phyloP scores from a whole-genome alignment of 148 eudicot species.

The Silene conica region DNA sequence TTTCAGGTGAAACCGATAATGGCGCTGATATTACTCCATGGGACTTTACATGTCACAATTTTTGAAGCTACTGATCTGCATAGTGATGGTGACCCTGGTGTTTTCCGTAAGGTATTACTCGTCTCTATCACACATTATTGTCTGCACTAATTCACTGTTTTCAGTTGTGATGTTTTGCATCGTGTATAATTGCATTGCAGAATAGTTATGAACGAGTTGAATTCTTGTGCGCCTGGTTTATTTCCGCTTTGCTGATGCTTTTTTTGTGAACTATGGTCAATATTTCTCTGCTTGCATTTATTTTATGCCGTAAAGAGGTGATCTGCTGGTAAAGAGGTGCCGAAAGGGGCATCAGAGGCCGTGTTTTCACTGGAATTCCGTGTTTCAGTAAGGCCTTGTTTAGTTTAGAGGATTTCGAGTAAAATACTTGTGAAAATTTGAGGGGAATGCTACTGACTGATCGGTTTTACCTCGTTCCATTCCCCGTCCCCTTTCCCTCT shows the following conservation, averaged over 20 bases:
- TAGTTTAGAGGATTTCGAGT: too few species aligned
- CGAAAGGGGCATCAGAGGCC: too few species aligned
- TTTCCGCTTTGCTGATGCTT: background rate
- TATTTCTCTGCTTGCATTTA: background rate
- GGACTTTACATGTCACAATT: slow-evolving; percentile 74
- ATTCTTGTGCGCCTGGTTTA: background rate
- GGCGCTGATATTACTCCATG: slow-evolving; percentile 73
- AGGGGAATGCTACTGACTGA: too few species aligned
- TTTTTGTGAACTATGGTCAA: background rate
- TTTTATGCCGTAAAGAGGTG: too few species aligned
- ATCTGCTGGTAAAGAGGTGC: too few species aligned
- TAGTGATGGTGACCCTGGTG: slow-evolving; percentile 31
- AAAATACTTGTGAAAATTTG: too few species aligned
- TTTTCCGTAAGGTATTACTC: slow-evolving; percentile 56
- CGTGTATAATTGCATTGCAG: background rate
- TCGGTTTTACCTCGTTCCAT: too few species aligned
- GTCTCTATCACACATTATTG: background rate
- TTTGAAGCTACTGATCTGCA: slow-evolving; percentile 58
- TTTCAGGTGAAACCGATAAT: slow-evolving; percentile 26
- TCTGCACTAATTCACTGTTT: background rate
- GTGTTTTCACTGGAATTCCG: too few species aligned
- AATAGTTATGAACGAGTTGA: background rate
- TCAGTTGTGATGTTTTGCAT: background rate
- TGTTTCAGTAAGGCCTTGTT: too few species aligned
- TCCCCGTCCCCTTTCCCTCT: too few species aligned